A percentile compares a stretch with the other conserved stretches of the same genome.
Conservation (phyloP, 768 basidiomycete species). For the Amanita molliuscula region DNA sequence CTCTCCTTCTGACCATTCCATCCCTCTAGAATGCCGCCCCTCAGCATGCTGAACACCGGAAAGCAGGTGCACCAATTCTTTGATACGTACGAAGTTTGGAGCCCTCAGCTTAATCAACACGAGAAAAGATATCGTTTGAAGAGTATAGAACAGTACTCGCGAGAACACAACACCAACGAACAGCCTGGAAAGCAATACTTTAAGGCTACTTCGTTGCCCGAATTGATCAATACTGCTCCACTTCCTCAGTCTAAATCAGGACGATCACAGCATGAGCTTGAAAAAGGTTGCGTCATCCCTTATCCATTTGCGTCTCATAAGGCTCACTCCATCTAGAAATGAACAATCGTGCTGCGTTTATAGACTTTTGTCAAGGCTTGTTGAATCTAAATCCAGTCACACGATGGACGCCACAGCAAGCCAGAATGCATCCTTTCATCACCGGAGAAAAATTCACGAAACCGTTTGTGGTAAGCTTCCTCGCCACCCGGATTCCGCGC, state of each 20-base stretch:
- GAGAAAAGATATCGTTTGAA: conserved; percentile 86
- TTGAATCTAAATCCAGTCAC: conserved; percentile 91
- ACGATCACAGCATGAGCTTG: conserved; percentile 71
- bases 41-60: conserved; percentile 90
- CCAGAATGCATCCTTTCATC: conserved; percentile 92
- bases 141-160: conserved; percentile 87
- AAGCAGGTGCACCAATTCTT: conserved; percentile 96
- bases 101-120: conserved; percentile 56
- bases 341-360: conserved; percentile 88
- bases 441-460: conserved; percentile 93
- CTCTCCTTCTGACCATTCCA: neutral
- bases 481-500: neutral
- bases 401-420: conserved; percentile 97
- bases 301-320: conserved; percentile 2
- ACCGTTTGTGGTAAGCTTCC: conserved; percentile 60
- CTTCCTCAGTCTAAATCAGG: conserved; percentile 77
- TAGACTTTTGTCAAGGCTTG: conserved; percentile 94
- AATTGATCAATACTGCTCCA: conserved; percentile 95
- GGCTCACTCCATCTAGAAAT: conserved; percentile 49
- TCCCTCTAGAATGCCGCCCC: conserved; percentile 65
- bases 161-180: conserved; percentile 91
- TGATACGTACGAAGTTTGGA: conserved; percentile 55
- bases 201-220: conserved; percentile 85
- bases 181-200: conserved; percentile 99
- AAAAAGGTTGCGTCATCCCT: conserved; percentile 58